A percentile compares a stretch with the other conserved stretches of the same genome.
Evolutionary conservation across 352 stramenopile species (phyloP).

Genomic region (Saprolegnia parasitica): DNA sequence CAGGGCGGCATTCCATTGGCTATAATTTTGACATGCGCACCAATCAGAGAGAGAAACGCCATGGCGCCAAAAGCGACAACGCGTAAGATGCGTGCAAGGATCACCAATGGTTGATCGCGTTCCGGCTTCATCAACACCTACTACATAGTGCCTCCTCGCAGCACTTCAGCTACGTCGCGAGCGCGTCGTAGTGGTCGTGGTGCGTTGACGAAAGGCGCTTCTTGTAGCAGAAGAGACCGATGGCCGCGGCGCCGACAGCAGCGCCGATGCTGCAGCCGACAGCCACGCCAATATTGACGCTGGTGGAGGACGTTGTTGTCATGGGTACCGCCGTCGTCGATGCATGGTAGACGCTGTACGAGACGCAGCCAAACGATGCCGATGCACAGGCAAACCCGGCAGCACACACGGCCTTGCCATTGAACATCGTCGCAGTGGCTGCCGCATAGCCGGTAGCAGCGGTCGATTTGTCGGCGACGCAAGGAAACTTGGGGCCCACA

Average conservation of each 20-base stretch:
- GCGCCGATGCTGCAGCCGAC: not conserved
- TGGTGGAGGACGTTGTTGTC: not conserved
- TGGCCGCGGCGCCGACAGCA: not conserved
- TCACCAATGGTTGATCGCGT: too few species aligned
- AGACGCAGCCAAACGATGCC: not conserved
- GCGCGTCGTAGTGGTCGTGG: not conserved
- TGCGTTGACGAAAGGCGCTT: not conserved
- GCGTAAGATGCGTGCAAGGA: too few species aligned
- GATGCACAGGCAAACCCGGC: not conserved
- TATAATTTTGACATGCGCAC: not conserved
- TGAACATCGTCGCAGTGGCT: not conserved
- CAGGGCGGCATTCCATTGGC: not conserved
- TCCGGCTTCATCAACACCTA: too few species aligned
- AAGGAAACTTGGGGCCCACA: slow-evolving; percentile 5
- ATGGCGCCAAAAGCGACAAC: too few species aligned
- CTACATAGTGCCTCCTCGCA: too few species aligned
- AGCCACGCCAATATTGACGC: not conserved
- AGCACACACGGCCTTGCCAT: slow-evolving; percentile 12
- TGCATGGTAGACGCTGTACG: not conserved
- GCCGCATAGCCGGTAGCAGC: slow-evolving; percentile 7
- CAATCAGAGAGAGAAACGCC: not conserved
- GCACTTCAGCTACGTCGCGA: not conserved
- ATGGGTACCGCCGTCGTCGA: not conserved
- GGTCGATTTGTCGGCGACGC: not conserved
- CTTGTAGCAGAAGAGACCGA: not conserved